A percentile compares a stretch with the other conserved stretches of the same genome.
These are phyloP conservation scores for Pestalotiopsis sp. DNA, from an alignment of 2,329 filamentous ascomycete genomes.

Conservation along the genomic window DNA sequence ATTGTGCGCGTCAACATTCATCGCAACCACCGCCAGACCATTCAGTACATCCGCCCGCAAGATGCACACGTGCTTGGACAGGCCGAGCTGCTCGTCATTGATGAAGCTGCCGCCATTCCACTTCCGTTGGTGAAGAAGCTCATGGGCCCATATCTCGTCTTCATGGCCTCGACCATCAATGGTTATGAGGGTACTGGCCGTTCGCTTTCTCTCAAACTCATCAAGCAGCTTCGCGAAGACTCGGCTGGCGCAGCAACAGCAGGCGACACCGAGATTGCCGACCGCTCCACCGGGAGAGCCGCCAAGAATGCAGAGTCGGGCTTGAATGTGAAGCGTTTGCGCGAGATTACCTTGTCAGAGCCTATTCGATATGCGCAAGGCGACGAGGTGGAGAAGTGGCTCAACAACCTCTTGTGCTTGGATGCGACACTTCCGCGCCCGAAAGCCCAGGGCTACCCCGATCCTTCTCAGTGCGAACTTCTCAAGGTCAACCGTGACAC, in stretches of 20 bases:
- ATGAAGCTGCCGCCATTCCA: slow-evolving; percentile 96
- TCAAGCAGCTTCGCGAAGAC: slow-evolving; percentile 95
- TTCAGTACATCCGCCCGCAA: slow-evolving; percentile 97
- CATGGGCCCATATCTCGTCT: slow-evolving; percentile 95
- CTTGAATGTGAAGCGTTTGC: slow-evolving; percentile 74
- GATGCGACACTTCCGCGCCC: slow-evolving; percentile 87
- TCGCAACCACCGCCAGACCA: slow-evolving; percentile 92
- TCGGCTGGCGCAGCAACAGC: slow-evolving; percentile 67
- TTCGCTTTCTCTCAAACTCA: slow-evolving; percentile 92
- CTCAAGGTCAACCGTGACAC: slow-evolving; percentile 96
- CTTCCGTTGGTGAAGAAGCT: slow-evolving; percentile 89
- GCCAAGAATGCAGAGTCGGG: slow-evolving; percentile 64
- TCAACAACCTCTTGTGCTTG: slow-evolving; percentile 90
- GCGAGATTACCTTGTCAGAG: slow-evolving; percentile 90
- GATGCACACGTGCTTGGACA: slow-evolving; percentile 94
- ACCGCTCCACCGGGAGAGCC: slow-evolving; percentile 77
- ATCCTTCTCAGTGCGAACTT: slow-evolving; percentile 89
- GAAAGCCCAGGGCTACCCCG: slow-evolving; percentile 79
- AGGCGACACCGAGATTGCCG: slow-evolving; percentile 66
- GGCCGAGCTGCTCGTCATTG: slow-evolving; percentile 92
- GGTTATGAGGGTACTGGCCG: slow-evolving; percentile 97
- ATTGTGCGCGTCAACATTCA: slow-evolving; percentile 97
- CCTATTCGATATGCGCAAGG: slow-evolving; percentile 93
- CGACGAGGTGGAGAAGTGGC: slow-evolving; percentile 92
- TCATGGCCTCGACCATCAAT: slow-evolving; percentile 99